Evolutionary conservation across 1,284 basidiomycete genomes (phyloP), one percentile per base, ranked within the genome.

Genomic region (Ustilago xerochloae): DNA sequence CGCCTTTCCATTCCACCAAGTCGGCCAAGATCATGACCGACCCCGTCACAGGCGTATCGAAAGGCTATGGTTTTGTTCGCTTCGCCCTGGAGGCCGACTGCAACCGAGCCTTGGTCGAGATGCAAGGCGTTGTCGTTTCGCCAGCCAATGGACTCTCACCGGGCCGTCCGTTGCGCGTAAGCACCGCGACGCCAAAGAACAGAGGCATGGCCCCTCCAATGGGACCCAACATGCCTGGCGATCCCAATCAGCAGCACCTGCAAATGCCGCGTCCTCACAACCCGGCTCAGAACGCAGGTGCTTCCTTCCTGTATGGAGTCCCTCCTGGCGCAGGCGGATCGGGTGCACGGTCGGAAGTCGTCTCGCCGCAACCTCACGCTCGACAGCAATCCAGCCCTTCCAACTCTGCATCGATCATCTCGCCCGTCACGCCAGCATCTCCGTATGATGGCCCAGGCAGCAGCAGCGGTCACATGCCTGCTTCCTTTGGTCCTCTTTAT

Each of bases 41-140:
- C n/a, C 67, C 75, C 2, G 58, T 69, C n/a, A 76, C 71, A 9
- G 70, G 77, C 22, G 63, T 63, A 2, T 78, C 77, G 8, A 63
- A 77, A n/a, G 79, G 80, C n/a, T 81, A 79, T 30, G 81, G 80
- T 18, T 81, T 83, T 41, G 81, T 83, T 1, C 78, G 80, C 10
- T 82, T 84, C 38, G 46, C 60, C 3, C 54, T 65, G 13, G 73
- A 77, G 48, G 58, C 64, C 13, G 82, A 84, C 32, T 69, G 77
- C 69, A 71, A 75, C 22, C 73, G 82, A 32, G 82, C 82, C 6
- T 61, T 84, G 26, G 71, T 82, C 10, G 82, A 84, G 48, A 82
- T 84, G 81, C 82, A 83, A 36, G 66, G 68, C 12, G 58, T 75
- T 1, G 62, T 78, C 0, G 61, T 79, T 38, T 57, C 68, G 10